Evolutionary conservation across 352 stramenopile species (phyloP).

Genomic region (Globisporangium solare): DNA sequence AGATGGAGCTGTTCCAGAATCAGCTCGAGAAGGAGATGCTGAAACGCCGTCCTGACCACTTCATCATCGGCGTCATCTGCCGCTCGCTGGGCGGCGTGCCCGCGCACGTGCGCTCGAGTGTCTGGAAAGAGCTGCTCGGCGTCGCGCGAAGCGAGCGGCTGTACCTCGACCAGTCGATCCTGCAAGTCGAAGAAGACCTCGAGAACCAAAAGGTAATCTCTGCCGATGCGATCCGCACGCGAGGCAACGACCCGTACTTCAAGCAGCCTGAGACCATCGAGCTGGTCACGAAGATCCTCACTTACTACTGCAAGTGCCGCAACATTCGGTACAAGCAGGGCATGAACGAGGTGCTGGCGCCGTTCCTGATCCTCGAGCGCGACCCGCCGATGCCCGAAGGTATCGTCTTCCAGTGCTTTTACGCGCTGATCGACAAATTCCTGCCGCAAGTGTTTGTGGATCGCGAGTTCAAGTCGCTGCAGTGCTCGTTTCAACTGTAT

Average conservation of each 20-base stretch:
- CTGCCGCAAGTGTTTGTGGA: slow-evolving; percentile 87
- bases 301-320: slow-evolving; percentile 91
- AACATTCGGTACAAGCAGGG: slow-evolving; percentile 91
- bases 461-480: slow-evolving; percentile 87
- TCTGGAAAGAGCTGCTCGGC: slow-evolving; percentile 81
- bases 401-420: slow-evolving; percentile 85
- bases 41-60: slow-evolving; percentile 67
- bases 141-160: slow-evolving; percentile 58
- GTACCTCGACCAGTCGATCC: slow-evolving; percentile 67
- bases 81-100: slow-evolving; percentile 67
- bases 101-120: slow-evolving; percentile 33
- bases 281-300: slow-evolving; percentile 81
- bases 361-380: slow-evolving; percentile 82
- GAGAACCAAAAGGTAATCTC: slow-evolving; percentile 89
- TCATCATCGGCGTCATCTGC: slow-evolving; percentile 66
- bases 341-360: slow-evolving; percentile 93
- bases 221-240: slow-evolving; percentile 82
- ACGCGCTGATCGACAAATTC: slow-evolving; percentile 87
- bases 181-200: slow-evolving; percentile 76
- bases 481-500: slow-evolving; percentile 92
- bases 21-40: slow-evolving; percentile 64
- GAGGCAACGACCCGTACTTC: slow-evolving; percentile 77
- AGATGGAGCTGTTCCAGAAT: slow-evolving; percentile 14
- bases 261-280: slow-evolving; percentile 67
- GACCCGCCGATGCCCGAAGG: slow-evolving; percentile 42